Conservation (phyloP, 306 rosid species). For the Luffa aegyptiaca region DNA sequence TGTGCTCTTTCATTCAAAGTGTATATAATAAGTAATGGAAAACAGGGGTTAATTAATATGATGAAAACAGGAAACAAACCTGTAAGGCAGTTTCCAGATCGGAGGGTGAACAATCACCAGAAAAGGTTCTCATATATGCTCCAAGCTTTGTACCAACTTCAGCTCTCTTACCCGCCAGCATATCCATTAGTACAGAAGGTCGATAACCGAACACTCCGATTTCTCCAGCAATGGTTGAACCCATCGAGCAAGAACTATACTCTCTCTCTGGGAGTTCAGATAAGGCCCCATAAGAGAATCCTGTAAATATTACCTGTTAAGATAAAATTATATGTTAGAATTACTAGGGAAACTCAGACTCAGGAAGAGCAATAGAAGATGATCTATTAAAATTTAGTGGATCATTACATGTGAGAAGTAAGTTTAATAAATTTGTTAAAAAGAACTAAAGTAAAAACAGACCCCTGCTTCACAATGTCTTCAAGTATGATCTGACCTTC, state of each 20-base stretch:
- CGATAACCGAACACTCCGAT: conserved; percentile 93
- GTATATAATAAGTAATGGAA: not conserved
- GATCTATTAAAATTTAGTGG: not conserved
- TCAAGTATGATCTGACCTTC: not conserved
- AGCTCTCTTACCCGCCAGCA: conserved; percentile 98
- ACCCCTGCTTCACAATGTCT: not conserved
- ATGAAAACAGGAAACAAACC: conserved; percentile 37
- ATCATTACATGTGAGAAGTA: not conserved
- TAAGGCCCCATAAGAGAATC: conserved; percentile 91
- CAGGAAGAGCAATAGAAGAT: not conserved
- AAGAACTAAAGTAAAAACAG: not conserved
- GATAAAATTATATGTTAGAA: conserved; percentile 13
- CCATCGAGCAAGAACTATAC: conserved; percentile 95
- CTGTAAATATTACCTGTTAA: conserved; percentile 82
- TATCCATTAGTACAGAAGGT: conserved; percentile 83
- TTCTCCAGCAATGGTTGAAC: conserved; percentile 93
- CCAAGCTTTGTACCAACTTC: conserved; percentile 91
- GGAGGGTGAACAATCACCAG: conserved; percentile 90
- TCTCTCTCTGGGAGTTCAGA: conserved; percentile 77
- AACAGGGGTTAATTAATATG: not conserved
- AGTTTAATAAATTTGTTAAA: not conserved
- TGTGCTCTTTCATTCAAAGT: not conserved
- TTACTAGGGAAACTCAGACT: not conserved
- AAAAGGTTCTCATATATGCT: conserved; percentile 92
- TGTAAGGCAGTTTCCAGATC: conserved; percentile 97